Evolutionary conservation across 352 stramenopile species (phyloP), one percentile per base, ranked within the genome.

Genomic region (Pythium dissimile): DNA sequence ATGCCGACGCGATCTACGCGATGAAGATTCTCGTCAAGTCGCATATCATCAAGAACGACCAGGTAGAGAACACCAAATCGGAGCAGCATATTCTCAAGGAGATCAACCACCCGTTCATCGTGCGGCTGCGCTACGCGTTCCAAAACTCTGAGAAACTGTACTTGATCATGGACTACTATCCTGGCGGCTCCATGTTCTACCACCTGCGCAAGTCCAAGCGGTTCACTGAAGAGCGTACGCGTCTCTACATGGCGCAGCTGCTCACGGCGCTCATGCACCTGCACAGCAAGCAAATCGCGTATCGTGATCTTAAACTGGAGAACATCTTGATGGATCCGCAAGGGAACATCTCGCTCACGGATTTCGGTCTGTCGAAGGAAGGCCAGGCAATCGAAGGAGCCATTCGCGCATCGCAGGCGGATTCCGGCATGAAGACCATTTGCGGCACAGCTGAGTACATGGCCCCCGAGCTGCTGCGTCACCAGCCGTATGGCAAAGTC

Each of bases 81-180:
- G 87, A 96, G 45, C 85, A 94, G 61, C 85, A 96, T 43, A 96
- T 96, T 58, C 55, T 96, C 12, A 94, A 94, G 64, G 84, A 93
- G 54, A 96, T 94, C 60, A 92, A 80, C 68, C 87, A 96, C 47
- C 87, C 87, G 20, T 96, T 86, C 57, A 77, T 96, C 12, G 87
- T 95, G 30, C 86, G 84, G 1, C 52, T 96, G 34, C 84, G 86
- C 5, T 94, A 87, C 54, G 87, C 87, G 5, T 95, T 96, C 66
- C 87, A 96, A 62, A 96, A 93, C 57, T 42, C 80, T 0, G 85
- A 96, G 42, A 94, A 94, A 41, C 66, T 99, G 9, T 99, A 99
- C 62, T 69, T 98, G 50, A 92, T 98, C 46, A 97, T 97, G 83
- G 93, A 98, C 56, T 98, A 98, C 67, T 96, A 97, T 56, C 88